These are phyloP conservation scores for Bruguiera parviflora DNA, from an alignment of 345 rosid species.

Conservation along the genomic window DNA sequence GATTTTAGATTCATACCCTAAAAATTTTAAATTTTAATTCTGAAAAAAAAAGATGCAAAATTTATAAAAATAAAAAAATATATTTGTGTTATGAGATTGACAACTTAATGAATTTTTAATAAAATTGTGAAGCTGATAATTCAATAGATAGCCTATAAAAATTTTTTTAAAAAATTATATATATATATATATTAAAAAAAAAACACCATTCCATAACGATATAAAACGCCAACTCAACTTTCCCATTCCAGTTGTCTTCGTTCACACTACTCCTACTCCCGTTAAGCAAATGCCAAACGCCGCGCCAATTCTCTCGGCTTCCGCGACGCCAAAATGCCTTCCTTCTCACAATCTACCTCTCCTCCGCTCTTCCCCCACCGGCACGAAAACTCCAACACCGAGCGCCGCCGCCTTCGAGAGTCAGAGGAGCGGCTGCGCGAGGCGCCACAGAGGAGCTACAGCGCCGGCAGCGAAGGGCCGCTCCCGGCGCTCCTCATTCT, in stretches of 20 bases:
- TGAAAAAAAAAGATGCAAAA: too few species aligned
- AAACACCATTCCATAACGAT: too few species aligned
- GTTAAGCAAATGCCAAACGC: constrained; percentile 16
- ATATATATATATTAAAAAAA: too few species aligned
- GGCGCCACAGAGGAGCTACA: constrained; percentile 91
- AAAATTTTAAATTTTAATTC: too few species aligned
- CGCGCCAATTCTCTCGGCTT: neutral
- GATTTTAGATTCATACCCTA: too few species aligned
- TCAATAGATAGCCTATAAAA: too few species aligned
- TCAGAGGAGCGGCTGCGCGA: constrained; percentile 97
- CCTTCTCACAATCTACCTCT: constrained; percentile 22
- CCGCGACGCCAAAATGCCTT: too few species aligned
- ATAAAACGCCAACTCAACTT: neutral
- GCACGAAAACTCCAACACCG: constrained; percentile 48
- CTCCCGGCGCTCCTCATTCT: constrained; percentile 34
- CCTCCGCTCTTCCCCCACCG: constrained; percentile 26
- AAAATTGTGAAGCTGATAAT: too few species aligned
- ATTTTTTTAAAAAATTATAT: too few species aligned
- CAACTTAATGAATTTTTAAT: too few species aligned
- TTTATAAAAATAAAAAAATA: too few species aligned
- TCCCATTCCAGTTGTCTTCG: neutral
- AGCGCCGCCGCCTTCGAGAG: constrained; percentile 63
- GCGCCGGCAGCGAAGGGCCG: constrained; percentile 64
- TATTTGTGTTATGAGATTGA: too few species aligned
- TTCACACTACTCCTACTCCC: neutral